Base-by-base conservation (phyloP, 768 basidiomycete genomes). In the Epithele typhae region DNA sequence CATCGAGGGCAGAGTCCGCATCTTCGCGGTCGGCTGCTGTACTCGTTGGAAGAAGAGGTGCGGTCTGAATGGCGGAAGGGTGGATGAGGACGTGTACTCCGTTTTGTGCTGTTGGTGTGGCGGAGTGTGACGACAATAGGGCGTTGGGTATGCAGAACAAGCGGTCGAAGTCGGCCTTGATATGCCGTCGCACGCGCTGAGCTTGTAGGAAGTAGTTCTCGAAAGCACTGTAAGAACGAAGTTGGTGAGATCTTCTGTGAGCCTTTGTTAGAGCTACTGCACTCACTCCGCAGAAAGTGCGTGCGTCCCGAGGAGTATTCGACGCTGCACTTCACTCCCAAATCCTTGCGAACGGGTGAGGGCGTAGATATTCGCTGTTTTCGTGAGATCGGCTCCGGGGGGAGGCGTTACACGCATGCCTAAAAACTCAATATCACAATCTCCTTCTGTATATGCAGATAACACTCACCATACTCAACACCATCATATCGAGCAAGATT, bases 201-300 rank as follows among this genome's bases (percentile, higher is more conserved):
- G 95, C 94, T 69, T 95, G 92, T 5, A 98, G 74, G 62, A 92
- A 99, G 64, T 95, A 97, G 59, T 95, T 97, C 67, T 97, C 87
- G 60, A 93, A 97, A n/a, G 92, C 92, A 47, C 92, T 97, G 56
- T 4, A 6, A 15, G 14, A 27, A 40, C 38, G 23, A 14, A 25
- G 14, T 9, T 9, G 9, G 27, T 24, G 18, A 36, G 19, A 19
- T 14, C 9, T 32, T 9, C 15, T 32, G 15, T 9, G 15, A 44
- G 25, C 2, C 24, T 7, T 3, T 35, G 2, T 15, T 7, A n/a
- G 37, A 14, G 18, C 9, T 9, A 32, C 30, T n/a, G 40, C 2
- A 68, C 88, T 59, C 58, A 96, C 94, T 91, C 91, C 23, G 93
- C 93, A 0, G 85, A 87, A 35, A 99, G 71, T 2, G 94, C 89